phyloP scores from a whole-genome alignment of 2,329 filamentous ascomycete species.

The Rhinocladiella similis region DNA sequence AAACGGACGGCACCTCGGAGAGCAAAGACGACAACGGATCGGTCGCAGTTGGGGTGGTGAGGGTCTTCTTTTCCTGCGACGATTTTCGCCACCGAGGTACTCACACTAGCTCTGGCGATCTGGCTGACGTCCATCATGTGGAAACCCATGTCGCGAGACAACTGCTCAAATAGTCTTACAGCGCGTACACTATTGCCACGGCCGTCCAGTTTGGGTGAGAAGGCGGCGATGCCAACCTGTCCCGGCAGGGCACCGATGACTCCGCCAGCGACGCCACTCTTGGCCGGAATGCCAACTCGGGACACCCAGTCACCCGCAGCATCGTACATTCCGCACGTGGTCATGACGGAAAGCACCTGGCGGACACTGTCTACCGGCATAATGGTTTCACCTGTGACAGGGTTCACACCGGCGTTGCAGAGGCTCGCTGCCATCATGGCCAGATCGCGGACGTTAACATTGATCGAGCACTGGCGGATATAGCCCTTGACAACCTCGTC shows the following conservation, averaged over 20 bases:
- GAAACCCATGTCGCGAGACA: conserved; percentile 21
- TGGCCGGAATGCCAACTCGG: conserved; percentile 18
- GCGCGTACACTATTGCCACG: conserved; percentile 17
- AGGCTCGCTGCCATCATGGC: conserved; percentile 21
- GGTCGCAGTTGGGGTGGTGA: conserved; percentile 20
- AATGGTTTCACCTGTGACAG: conserved; percentile 16
- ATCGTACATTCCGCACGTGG: conserved; percentile 21
- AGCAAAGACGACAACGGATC: conserved; percentile 16
- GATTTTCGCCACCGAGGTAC: conserved; percentile 20
- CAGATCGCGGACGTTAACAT: conserved; percentile 20
- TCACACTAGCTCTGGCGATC: conserved; percentile 18
- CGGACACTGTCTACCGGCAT: conserved; percentile 19
- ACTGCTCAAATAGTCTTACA: conserved; percentile 15
- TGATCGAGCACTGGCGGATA: conserved; percentile 20
- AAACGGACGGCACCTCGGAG: conserved; percentile 18
- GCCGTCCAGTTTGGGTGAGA: conserved; percentile 17
- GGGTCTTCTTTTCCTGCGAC: conserved; percentile 16
- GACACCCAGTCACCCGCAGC: conserved; percentile 16
- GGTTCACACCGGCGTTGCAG: conserved; percentile 19
- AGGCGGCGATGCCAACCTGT: conserved; percentile 20
- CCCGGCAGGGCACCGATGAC: conserved; percentile 17
- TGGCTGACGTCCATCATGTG: conserved; percentile 23
- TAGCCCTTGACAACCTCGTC: conserved; percentile 22
- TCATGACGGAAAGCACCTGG: conserved; percentile 21
- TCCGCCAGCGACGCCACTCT: conserved; percentile 19